Base-by-base conservation (phyloP, 441 rosid species). In the Caryocar brasiliense region DNA sequence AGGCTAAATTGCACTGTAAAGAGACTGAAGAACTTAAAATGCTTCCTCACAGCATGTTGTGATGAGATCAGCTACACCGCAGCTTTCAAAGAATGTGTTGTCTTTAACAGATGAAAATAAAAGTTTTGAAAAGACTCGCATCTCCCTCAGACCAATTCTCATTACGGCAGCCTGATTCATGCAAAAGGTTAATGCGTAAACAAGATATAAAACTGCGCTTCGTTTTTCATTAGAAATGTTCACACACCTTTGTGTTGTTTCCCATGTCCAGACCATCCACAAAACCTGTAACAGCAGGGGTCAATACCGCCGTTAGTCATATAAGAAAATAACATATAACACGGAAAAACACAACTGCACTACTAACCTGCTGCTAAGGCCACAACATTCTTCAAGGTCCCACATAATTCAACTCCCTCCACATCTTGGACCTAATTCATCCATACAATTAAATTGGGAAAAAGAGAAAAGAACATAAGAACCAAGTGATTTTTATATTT, bases 231-330 rank as follows among this genome's bases (percentile, higher is more conserved):
- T 17, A 10, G 46, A 47, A 62, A 35, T 32, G 37, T 54, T 26
- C 17, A 8, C 23, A 28, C 56, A 85, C 99, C 88, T 92, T 88
- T 4, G 95, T 83, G 84, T 88, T 92, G 68, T 85, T 88, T 51
- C 95, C 97, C 95, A 92, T 85, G 40, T 83, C 86, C 64, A 92
- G 71, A 59, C 99, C 99, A n/a, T 92, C 97, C 17, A 92, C 95
- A 19, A 88, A 86, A 65, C 90, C 94, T 85, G 81, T 37, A 35
- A 47, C 7, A 33, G 30, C 48, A 46, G 39, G 45, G 28, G 56
- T 44, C 59, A 51, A 30, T 30, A 26, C 14, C 26, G 41, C 34
- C 22, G 17, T 43, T 7, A 14, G 27, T 21, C 36, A 33, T 2
- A 13, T 15, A 6, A 44, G 34, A 38, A 28, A 17, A 21, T 7